phyloP scores from a whole-genome alignment of 108 stramenopile species.

The Nitzschia inconspicua region DNA sequence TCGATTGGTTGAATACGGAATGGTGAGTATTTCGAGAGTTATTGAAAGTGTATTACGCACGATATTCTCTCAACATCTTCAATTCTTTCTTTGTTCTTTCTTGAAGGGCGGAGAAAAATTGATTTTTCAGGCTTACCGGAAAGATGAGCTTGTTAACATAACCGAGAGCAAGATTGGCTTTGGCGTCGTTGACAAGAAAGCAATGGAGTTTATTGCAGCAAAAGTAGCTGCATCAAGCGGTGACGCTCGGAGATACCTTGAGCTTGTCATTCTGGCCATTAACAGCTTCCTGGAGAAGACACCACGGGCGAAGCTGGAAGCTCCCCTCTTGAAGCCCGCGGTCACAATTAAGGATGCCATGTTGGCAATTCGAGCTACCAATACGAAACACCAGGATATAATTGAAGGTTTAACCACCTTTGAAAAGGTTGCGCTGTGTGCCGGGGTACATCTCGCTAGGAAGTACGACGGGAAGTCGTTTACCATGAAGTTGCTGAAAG shows the following conservation, averaged over 20 bases:
- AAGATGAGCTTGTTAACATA: constrained; percentile 47
- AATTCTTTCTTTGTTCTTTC: not conserved
- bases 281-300: constrained; percentile 9
- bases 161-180: constrained; percentile 51
- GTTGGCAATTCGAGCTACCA: constrained; percentile 40
- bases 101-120: constrained; percentile 21
- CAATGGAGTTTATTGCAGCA: constrained; percentile 47
- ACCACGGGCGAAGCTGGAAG: constrained; percentile 4
- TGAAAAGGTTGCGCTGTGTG: constrained; percentile 57
- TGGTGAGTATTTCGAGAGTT: constrained; percentile 40
- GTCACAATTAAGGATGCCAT: constrained; percentile 63
- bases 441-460: constrained; percentile 14
- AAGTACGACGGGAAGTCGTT: constrained; percentile 22
- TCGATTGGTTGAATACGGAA: constrained; percentile 43
- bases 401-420: constrained; percentile 44
- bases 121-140: constrained; percentile 52
- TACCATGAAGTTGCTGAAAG: constrained; percentile 24
- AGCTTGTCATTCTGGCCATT: constrained; percentile 43
- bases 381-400: constrained; percentile 17
- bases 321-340: constrained; percentile 21
- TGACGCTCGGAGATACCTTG: constrained; percentile 64
- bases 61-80: no score
- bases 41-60: not conserved
- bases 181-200: constrained; percentile 50
- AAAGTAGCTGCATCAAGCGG: constrained; percentile 54